Evolutionary conservation across 768 basidiomycete species (phyloP).

Genomic region (Sutorius australiensis): DNA sequence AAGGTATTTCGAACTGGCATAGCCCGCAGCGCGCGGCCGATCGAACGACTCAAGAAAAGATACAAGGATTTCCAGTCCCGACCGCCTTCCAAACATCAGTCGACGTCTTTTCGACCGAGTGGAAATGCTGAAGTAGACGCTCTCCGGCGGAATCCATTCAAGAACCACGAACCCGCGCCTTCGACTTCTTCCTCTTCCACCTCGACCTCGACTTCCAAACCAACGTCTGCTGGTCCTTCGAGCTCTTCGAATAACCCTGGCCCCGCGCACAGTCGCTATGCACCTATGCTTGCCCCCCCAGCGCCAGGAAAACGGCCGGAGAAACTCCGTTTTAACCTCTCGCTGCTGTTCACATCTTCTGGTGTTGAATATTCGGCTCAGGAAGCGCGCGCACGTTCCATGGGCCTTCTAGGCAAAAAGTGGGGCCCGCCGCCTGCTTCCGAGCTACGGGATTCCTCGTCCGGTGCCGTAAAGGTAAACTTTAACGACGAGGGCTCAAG

Average conservation of each 20-base stretch:
- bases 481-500: conserved; percentile 60
- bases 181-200: conserved; percentile 35
- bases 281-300: conserved; percentile 68
- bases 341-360: conserved; percentile 70
- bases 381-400: conserved; percentile 76
- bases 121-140: conserved; percentile 27
- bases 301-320: conserved; percentile 68
- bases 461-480: conserved; percentile 42
- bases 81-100: conserved; percentile 28
- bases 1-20: conserved; percentile 80
- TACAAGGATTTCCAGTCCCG: conserved; percentile 77
- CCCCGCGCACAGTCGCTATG: conserved; percentile 49
- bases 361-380: conserved; percentile 80
- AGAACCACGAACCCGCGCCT: conserved; percentile 32
- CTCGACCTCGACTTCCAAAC: conserved; percentile 27
- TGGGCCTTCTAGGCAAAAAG: conserved; percentile 81
- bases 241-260: conserved; percentile 38
- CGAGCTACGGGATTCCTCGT: conserved; percentile 33
- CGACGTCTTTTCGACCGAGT: conserved; percentile 23
- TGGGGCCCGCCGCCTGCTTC: conserved; percentile 67
- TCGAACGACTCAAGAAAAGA: conserved; percentile 77
- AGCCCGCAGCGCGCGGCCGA: conserved; percentile 71
- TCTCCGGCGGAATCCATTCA: conserved; percentile 36
- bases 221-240: conserved; percentile 21
- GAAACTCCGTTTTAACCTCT: conserved; percentile 63